Conservation (phyloP, 208 protist species). For the Acanthamoeba pearcei region DNA sequence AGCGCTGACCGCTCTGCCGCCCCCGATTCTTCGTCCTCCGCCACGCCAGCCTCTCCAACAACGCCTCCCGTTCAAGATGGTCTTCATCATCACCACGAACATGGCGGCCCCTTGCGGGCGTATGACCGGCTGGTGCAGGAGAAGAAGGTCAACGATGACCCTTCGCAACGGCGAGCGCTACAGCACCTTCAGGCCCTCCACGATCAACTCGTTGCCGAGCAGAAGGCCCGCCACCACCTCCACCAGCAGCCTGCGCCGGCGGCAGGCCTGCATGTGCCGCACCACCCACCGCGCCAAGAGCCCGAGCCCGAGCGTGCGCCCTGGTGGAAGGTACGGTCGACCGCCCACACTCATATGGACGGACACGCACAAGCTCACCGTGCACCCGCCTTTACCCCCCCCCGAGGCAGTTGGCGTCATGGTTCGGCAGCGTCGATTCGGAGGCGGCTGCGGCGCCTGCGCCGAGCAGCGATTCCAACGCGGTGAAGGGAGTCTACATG, state of each 20-base stretch:
- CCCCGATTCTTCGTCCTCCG: neutral
- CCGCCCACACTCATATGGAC: neutral
- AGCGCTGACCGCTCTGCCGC: neutral
- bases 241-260: neutral
- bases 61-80: neutral
- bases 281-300: constrained; percentile 8
- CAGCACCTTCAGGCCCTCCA: constrained; percentile 79
- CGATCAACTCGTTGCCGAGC: constrained; percentile 71
- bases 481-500: constrained; percentile 94
- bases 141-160: constrained; percentile 77
- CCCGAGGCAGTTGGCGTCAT: neutral
- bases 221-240: constrained; percentile 15
- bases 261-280: constrained; percentile 22
- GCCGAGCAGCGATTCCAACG: neutral
- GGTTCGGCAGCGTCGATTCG: neutral
- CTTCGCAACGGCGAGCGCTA: constrained; percentile 76
- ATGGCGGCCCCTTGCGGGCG: constrained; percentile 70
- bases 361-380: neutral
- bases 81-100: neutral
- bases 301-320: neutral
- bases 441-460: neutral
- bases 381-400: neutral
- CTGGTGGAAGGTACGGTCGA: constrained; percentile 27
- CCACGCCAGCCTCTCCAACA: neutral
- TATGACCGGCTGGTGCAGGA: constrained; percentile 77